A percentile compares a stretch with the other conserved stretches of the same genome.
phyloP scores from a whole-genome alignment of 306 rosid genomes.

The Prinsepia uniflora region DNA sequence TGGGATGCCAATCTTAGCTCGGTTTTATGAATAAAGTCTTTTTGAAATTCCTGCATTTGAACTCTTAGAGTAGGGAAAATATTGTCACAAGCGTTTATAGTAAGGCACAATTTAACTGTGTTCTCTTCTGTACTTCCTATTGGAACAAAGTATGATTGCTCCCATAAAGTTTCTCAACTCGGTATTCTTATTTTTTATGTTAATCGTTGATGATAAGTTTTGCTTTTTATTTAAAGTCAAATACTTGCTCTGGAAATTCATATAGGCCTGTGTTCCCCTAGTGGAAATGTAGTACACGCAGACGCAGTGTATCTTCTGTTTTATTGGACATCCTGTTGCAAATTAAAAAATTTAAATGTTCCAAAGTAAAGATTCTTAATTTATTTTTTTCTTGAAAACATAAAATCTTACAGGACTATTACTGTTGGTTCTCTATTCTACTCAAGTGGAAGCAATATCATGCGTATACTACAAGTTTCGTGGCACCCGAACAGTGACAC shows the following conservation, averaged over 20 bases:
- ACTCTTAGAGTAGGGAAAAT: not conserved
- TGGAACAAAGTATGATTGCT: not conserved
- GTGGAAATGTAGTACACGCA: not conserved
- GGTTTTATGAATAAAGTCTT: not conserved
- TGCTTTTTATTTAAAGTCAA: not conserved
- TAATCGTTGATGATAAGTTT: not conserved
- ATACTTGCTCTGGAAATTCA: not conserved
- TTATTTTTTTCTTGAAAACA: not conserved
- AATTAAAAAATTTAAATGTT: conserved; percentile 1
- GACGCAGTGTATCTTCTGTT: conserved; percentile 6
- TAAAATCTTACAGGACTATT: conserved; percentile 58
- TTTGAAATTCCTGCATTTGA: not conserved
- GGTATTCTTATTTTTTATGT: not conserved
- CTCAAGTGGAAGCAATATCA: conserved; percentile 40
- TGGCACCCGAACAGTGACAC: conserved; percentile 87
- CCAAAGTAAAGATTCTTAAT: not conserved
- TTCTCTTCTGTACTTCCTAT: not conserved
- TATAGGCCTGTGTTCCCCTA: not conserved
- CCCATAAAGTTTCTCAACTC: not conserved
- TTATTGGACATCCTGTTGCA: conserved; percentile 5
- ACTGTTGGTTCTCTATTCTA: conserved; percentile 56
- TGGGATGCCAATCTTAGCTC: not conserved
- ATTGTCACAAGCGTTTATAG: not conserved
- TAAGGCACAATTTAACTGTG: not conserved
- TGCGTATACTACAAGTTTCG: conserved; percentile 58